Evolutionary conservation across 1,284 basidiomycete species (phyloP).

Genomic region (Tilletia setariae): DNA sequence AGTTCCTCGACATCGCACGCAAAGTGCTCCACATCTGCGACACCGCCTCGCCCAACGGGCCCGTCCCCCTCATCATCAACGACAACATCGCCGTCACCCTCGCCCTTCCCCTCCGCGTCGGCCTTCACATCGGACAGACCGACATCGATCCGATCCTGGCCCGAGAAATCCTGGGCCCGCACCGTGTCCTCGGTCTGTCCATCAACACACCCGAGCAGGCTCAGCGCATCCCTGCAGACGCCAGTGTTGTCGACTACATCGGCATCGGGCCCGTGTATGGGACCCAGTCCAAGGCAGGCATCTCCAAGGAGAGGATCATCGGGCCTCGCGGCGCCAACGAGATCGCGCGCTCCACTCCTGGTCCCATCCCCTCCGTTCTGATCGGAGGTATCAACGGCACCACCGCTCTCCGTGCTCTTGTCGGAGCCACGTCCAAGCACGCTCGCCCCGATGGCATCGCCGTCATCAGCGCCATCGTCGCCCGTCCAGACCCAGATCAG

Average conservation of each 20-base stretch:
- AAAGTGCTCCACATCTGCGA: constrained; percentile 72
- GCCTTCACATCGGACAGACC: constrained; percentile 85
- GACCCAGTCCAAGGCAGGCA: constrained; percentile 53
- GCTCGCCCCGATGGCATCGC: constrained; percentile 66
- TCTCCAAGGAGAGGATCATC: constrained; percentile 45
- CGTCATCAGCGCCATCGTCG: constrained; percentile 83
- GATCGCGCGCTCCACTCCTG: constrained; percentile 31
- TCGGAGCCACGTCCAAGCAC: constrained; percentile 29
- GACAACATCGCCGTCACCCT: constrained; percentile 46
- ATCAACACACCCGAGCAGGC: constrained; percentile 63
- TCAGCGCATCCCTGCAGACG: constrained; percentile 13
- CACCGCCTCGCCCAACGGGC: constrained; percentile 60
- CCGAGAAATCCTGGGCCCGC: constrained; percentile 62
- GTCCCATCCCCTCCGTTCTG: constrained; percentile 40
- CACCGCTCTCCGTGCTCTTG: constrained; percentile 42
- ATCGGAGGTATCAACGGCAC: constrained; percentile 49
- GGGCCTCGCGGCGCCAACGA: constrained; percentile 31
- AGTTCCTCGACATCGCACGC: constrained; percentile 74
- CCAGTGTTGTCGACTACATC: constrained; percentile 69
- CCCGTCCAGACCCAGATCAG: constrained; percentile 64
- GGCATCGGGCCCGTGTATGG: constrained; percentile 67
- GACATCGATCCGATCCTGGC: constrained; percentile 76
- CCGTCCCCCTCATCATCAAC: constrained; percentile 83
- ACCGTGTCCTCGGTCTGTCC: constrained; percentile 75
- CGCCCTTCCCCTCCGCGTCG: constrained; percentile 61